Base-by-base conservation (phyloP, 1,284 basidiomycete species). In the Vanrija sp. region DNA sequence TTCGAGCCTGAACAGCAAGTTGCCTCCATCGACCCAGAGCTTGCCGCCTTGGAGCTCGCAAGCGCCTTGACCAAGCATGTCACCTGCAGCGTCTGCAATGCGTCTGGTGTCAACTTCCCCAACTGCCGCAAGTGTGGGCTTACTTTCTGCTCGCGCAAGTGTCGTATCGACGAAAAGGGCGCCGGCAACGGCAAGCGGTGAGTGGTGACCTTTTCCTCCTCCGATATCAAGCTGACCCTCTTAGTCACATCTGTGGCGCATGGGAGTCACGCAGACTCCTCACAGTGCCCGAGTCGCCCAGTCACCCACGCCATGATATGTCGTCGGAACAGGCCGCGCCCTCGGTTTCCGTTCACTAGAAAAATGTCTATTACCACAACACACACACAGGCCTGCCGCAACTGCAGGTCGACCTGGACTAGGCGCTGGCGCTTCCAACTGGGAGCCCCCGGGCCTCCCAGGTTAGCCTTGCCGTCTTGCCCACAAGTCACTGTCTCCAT, bases 71-170 rank as follows among this genome's bases (percentile, higher is more conserved):
- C 72, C 2, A 72, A 72, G 45, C 66, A 71, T 43, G 65, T 68
- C 14, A 54, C 47, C 8, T 74, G 72, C 52, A 62, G 63, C 6
- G 69, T 74, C 2, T 74, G 72, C 51, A 53, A 49, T 8, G 61
- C 62, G 8, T 52, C 61, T 10, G 72, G 72, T 2, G 63, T 73
- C 42, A 74, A 74, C 53, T 73, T 72, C 41, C 72, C 72, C 16
- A 67, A 70, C 51, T 74, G 72, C 41, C 61, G 71, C 50, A 69
- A 67, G 51, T 74, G 72, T 49, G 67, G 68, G 6, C 53, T 72
- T 51, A 62, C 59, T 0, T 72, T 74, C 53, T 74, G 72, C 51
- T 69, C 67, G 18, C 62, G 72, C 24, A 56, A 54, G 14, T 74
- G 72, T 53, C 60, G 72, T 20, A 64, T 74, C 4, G 69, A 61